phyloP scores from a whole-genome alignment of 2,329 filamentous ascomycete species.

The Clarireedia homoeocarpa region DNA sequence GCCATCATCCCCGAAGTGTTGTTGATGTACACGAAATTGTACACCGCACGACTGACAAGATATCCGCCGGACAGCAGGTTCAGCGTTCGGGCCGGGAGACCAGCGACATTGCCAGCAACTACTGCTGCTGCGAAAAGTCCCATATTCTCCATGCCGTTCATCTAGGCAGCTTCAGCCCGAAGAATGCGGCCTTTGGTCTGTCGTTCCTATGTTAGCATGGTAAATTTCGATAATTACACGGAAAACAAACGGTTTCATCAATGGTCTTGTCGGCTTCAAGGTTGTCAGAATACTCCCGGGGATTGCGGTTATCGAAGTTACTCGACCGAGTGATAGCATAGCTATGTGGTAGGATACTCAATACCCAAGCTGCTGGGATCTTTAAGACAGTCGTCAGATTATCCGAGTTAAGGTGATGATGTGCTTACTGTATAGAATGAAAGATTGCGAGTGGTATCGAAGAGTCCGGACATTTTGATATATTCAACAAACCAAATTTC shows the following conservation, averaged over 20 bases:
- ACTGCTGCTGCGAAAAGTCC: conserved; percentile 33
- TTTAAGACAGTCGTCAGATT: neutral
- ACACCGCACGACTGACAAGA: conserved; percentile 15
- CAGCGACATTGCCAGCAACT: conserved; percentile 32
- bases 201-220: too few species aligned
- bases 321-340: neutral
- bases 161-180: conserved; percentile 31
- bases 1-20: conserved; percentile 11
- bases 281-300: neutral
- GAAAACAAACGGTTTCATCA: neutral
- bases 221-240: neutral
- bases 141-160: conserved; percentile 34
- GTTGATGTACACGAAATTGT: conserved; percentile 22
- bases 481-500: neutral
- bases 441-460: neutral
- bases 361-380: neutral
- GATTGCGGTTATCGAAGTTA: neutral
- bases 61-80: conserved; percentile 18
- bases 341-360: neutral
- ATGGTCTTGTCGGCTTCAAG: neutral
- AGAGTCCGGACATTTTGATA: neutral
- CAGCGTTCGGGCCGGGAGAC: conserved; percentile 19
- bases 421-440: conserved; percentile 1
- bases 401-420: too few species aligned
- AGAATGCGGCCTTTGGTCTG: conserved; percentile 29